Percentiles rank a stretch among this genome's conserved stretches.
Conservation (phyloP, 495 filamentous ascomycete genomes). For the Mytilinidion resinicola region DNA sequence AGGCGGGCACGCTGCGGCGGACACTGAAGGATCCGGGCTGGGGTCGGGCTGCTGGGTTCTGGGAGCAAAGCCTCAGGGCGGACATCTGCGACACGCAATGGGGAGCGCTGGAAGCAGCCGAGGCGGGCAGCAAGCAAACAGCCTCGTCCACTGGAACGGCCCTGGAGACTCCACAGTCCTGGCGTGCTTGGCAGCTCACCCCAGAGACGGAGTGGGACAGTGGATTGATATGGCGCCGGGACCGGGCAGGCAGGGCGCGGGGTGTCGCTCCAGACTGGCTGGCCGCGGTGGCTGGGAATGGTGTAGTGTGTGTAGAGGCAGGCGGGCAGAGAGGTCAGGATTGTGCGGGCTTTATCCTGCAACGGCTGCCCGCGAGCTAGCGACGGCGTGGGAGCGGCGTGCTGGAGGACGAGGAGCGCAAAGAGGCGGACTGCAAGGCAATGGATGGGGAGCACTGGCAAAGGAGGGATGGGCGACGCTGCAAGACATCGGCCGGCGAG, state of each 20-base stretch:
- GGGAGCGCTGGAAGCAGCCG: not conserved
- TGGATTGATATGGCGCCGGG: not conserved
- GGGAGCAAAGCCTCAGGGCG: constrained; percentile 1
- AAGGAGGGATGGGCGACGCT: not conserved
- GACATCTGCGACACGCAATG: constrained; percentile 3
- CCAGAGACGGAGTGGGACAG: constrained; percentile 1
- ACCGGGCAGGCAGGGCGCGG: not conserved
- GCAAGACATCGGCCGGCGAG: too few species aligned
- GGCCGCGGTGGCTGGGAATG: not conserved
- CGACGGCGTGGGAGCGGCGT: not conserved
- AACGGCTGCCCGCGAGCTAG: not conserved
- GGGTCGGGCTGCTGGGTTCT: too few species aligned
- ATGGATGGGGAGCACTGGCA: too few species aligned
- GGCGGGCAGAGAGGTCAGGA: not conserved
- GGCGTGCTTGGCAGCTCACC: not conserved
- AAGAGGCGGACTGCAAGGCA: too few species aligned
- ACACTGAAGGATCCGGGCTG: too few species aligned
- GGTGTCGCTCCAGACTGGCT: not conserved
- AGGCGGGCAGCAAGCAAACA: not conserved
- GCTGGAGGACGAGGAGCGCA: not conserved
- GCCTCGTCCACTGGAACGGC: not conserved
- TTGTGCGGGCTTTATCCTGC: constrained; percentile 7
- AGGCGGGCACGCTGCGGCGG: too few species aligned
- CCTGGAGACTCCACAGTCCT: not conserved
- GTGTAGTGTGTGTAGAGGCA: not conserved